These are phyloP conservation scores for Stagonosporopsis tanaceti DNA, from an alignment of 2,329 filamentous ascomycete genomes.

Conservation along the genomic window DNA sequence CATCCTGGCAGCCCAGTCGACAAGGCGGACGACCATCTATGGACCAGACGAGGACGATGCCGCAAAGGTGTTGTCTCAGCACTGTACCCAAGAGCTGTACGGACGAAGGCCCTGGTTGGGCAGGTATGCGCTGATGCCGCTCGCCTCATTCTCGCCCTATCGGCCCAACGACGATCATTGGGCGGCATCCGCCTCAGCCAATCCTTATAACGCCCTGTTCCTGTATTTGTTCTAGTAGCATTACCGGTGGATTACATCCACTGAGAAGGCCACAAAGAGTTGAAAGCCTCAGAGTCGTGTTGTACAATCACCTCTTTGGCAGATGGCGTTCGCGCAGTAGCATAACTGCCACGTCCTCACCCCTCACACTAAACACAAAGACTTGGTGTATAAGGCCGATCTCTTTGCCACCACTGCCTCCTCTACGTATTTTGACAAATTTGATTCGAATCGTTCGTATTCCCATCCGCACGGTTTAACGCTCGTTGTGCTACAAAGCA, in stretches of 20 bases:
- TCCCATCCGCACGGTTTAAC: constrained; percentile 2
- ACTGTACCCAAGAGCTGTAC: constrained; percentile 7
- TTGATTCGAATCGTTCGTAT: constrained; percentile 1
- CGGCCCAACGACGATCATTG: constrained; percentile 38
- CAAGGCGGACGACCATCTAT: constrained; percentile 16
- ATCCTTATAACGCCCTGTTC: constrained; percentile 23
- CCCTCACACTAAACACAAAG: constrained; percentile 11
- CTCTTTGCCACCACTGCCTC: constrained; percentile 34
- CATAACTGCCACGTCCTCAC: constrained; percentile 33
- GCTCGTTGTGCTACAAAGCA: constrained; percentile 10
- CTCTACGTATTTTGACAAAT: constrained; percentile 6
- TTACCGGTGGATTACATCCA: constrained; percentile 11
- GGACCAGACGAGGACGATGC: constrained; percentile 21
- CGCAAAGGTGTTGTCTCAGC: constrained; percentile 15
- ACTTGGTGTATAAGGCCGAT: constrained; percentile 33
- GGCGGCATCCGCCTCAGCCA: constrained; percentile 33
- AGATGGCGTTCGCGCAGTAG: constrained; percentile 19
- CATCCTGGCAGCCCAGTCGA: constrained; percentile 14
- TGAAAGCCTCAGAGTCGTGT: constrained; percentile 8
- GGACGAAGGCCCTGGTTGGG: constrained; percentile 31
- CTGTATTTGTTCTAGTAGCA: constrained; percentile 14
- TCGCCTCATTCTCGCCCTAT: constrained; percentile 43
- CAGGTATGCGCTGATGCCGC: constrained; percentile 36
- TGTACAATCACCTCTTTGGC: constrained; percentile 15
- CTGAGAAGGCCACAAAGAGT: constrained; percentile 12